phyloP scores from a whole-genome alignment of 768 basidiomycete genomes.

The Pisolithus microcarpus region DNA sequence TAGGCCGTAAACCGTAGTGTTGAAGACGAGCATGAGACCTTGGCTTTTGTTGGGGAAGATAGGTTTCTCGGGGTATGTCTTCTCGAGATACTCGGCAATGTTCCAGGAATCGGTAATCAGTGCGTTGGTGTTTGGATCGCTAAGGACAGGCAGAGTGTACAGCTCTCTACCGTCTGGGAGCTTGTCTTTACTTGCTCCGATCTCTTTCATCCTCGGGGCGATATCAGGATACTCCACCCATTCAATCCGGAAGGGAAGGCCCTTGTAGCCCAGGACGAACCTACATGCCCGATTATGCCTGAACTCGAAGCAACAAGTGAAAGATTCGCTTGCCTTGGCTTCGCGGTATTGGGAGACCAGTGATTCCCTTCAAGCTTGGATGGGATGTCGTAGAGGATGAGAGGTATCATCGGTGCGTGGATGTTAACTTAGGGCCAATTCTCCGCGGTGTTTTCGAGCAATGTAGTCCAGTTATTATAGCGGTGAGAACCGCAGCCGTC shows the following conservation, averaged over 20 bases:
- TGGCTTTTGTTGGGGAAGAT: slow-evolving; percentile 19
- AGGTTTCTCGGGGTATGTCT: slow-evolving; percentile 26
- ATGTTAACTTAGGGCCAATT: no score
- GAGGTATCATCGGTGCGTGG: slow-evolving; percentile 14
- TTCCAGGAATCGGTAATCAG: slow-evolving; percentile 25
- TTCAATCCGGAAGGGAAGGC: slow-evolving; percentile 25
- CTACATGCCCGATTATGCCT: slow-evolving; percentile 11
- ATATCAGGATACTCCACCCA: slow-evolving; percentile 33
- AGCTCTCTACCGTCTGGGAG: slow-evolving; percentile 11
- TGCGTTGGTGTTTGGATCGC: slow-evolving; percentile 24
- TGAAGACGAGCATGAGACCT: slow-evolving; percentile 17
- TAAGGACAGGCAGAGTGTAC: slow-evolving; percentile 30
- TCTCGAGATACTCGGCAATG: slow-evolving; percentile 33
- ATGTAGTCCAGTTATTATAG: no score
- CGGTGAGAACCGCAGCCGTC: no score
- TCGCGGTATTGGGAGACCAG: slow-evolving; percentile 35
- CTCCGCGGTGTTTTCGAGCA: not conserved
- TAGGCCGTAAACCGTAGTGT: not conserved
- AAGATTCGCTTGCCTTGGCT: slow-evolving; percentile 23
- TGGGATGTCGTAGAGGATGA: slow-evolving; percentile 33
- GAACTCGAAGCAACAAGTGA: not conserved
- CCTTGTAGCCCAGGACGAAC: slow-evolving; percentile 25
- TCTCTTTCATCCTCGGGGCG: slow-evolving; percentile 13
- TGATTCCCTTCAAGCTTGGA: slow-evolving; percentile 21
- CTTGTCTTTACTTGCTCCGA: slow-evolving; percentile 20